phyloP scores from a whole-genome alignment of 768 basidiomycete genomes.

The Suillus subluteus region DNA sequence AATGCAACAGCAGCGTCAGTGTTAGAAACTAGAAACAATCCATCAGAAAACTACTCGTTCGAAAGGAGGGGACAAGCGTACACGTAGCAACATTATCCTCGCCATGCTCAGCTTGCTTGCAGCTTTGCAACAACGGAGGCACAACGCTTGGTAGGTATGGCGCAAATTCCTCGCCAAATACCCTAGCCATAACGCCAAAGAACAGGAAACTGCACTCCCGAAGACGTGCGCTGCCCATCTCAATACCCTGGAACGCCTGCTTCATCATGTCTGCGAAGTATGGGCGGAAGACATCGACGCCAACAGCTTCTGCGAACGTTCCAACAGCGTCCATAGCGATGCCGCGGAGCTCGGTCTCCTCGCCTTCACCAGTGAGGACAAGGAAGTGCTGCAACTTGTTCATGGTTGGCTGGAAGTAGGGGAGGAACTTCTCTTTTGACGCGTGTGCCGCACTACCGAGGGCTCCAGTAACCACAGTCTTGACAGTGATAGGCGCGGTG shows the following conservation, averaged over 20 bases:
- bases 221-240: constrained; percentile 83
- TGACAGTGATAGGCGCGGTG: constrained; percentile 83
- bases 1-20: constrained; percentile 63
- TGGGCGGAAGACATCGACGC: constrained; percentile 90
- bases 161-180: constrained; percentile 94
- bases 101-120: constrained; percentile 81
- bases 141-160: constrained; percentile 85
- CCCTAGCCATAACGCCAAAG: constrained; percentile 98
- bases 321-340: constrained; percentile 99
- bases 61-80: constrained; percentile 34
- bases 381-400: constrained; percentile 88
- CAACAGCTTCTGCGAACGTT: constrained; percentile 96
- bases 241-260: constrained; percentile 88
- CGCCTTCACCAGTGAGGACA: constrained; percentile 80
- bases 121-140: constrained; percentile 80
- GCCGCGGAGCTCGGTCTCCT: constrained; percentile 92
- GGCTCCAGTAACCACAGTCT: constrained; percentile 94
- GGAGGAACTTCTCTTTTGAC: constrained; percentile 85
- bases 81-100: constrained; percentile 52
- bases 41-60: constrained; percentile 6
- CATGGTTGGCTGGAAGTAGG: constrained; percentile 95
- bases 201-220: constrained; percentile 97
- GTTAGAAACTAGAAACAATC: constrained; percentile 42
- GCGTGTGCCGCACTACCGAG: constrained; percentile 99
- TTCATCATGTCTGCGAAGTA: constrained; percentile 98